phyloP scores from a whole-genome alignment of 2,329 filamentous ascomycete species.

The Colletotrichum truncatum region DNA sequence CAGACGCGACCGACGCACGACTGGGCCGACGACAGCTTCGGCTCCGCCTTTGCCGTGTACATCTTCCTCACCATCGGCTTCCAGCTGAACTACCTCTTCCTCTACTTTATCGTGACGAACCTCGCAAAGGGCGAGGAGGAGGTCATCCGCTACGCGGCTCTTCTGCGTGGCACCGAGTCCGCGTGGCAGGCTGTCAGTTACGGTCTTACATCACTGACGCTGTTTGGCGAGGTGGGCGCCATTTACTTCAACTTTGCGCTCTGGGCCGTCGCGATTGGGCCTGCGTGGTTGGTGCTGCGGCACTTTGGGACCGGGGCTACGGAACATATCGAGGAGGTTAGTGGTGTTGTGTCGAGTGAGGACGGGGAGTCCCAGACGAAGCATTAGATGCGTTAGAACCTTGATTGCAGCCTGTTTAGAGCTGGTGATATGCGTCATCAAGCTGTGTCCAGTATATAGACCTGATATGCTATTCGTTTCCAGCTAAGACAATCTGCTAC shows the following conservation, averaged over 20 bases:
- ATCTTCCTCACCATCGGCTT: conserved; percentile 74
- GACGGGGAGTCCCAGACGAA: conserved; percentile 28
- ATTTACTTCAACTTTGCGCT: conserved; percentile 77
- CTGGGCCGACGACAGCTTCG: conserved; percentile 72
- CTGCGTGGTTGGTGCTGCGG: conserved; percentile 73
- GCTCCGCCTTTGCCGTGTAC: conserved; percentile 72
- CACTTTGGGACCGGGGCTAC: conserved; percentile 53
- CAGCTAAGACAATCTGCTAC: too few relatives aligned
- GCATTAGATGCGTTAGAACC: not conserved
- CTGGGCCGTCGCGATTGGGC: conserved; percentile 70
- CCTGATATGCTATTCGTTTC: too few relatives aligned
- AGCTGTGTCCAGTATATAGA: fast-evolving
- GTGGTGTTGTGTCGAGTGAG: conserved; percentile 24
- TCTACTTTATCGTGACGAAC: conserved; percentile 77
- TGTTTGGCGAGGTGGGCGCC: conserved; percentile 72
- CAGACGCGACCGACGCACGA: conserved; percentile 69
- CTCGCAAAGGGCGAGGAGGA: conserved; percentile 69
- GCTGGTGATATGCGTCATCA: not conserved
- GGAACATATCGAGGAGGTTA: not conserved
- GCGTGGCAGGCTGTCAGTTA: conserved; percentile 80
- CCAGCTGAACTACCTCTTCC: conserved; percentile 78
- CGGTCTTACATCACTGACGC: conserved; percentile 67
- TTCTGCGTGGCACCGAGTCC: conserved; percentile 76
- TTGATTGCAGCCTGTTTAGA: not conserved
- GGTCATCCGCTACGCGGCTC: conserved; percentile 72